Conservation (phyloP, 2,329 filamentous ascomycete genomes). For the Colletotrichum sp. region DNA sequence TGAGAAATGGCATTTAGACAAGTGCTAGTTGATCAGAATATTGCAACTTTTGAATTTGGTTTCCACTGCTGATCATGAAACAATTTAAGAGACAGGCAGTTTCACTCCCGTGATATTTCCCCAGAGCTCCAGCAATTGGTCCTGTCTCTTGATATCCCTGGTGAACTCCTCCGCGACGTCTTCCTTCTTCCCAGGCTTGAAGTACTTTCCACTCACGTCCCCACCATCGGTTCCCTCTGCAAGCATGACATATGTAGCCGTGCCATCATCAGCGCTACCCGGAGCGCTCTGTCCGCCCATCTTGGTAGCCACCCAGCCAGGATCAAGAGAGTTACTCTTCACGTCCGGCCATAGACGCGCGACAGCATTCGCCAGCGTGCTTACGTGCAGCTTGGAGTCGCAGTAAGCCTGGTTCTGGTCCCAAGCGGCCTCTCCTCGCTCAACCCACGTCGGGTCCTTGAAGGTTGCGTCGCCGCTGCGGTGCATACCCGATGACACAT, state of each 20-base stretch:
- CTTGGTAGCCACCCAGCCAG: constrained; percentile 61
- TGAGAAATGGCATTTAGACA: not conserved
- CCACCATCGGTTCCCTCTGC: constrained; percentile 42
- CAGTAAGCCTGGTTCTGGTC: constrained; percentile 44
- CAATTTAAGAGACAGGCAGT: not conserved
- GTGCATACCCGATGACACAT: constrained; percentile 57
- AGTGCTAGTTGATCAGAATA: not conserved
- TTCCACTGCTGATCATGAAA: not conserved
- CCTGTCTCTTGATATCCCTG: constrained; percentile 45
- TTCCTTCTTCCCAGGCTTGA: constrained; percentile 34
- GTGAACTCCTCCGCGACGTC: constrained; percentile 30
- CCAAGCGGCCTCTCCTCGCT: constrained; percentile 39
- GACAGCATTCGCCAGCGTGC: constrained; percentile 61
- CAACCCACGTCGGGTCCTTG: constrained; percentile 36
- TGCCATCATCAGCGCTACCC: constrained; percentile 49
- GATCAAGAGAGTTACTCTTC: constrained; percentile 52
- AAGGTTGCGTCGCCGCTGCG: constrained; percentile 47
- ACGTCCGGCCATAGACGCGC: constrained; percentile 46
- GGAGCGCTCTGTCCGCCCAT: constrained; percentile 55
- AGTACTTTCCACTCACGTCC: constrained; percentile 42
- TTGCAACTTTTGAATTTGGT: not conserved
- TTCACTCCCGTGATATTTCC: constrained; percentile 29
- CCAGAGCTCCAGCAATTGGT: constrained; percentile 43
- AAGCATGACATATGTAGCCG: constrained; percentile 52
- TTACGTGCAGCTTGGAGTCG: constrained; percentile 61